These are phyloP conservation scores for Poronia punctata DNA, from an alignment of 495 filamentous ascomycete genomes.

Conservation along the genomic window DNA sequence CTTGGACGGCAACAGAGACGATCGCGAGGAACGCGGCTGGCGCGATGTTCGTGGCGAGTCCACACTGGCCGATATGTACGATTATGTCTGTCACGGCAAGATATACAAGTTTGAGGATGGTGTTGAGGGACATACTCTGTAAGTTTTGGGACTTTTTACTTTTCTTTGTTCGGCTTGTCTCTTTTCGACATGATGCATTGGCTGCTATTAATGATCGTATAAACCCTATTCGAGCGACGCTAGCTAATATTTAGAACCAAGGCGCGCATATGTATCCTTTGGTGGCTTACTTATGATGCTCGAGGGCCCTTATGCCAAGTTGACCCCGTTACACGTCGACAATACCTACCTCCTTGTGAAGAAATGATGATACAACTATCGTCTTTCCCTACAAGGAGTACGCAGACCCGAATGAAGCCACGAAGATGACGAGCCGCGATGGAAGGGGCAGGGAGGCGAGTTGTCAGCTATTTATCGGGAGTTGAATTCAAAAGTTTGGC, in stretches of 20 bases:
- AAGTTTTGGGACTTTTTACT: constrained; percentile 29
- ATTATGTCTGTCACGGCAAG: constrained; percentile 97
- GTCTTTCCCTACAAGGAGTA: constrained; percentile 1
- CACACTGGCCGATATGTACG: constrained; percentile 82
- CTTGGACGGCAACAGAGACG: constrained; percentile 72
- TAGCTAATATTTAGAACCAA: constrained; percentile 32
- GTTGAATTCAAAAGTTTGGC: not conserved
- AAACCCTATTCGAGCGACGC: not conserved
- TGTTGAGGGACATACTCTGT: constrained; percentile 74
- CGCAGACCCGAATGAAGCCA: not conserved
- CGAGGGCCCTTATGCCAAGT: constrained; percentile 91
- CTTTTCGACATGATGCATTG: not conserved
- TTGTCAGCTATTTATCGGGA: no score
- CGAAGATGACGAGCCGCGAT: constrained; percentile 1
- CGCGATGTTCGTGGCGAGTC: constrained; percentile 67
- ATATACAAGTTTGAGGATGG: constrained; percentile 95
- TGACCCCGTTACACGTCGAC: constrained; percentile 83
- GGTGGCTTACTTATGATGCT: constrained; percentile 84
- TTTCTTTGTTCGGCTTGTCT: not conserved
- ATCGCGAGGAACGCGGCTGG: constrained; percentile 59
- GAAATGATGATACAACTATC: constrained; percentile 51
- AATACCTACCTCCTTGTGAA: constrained; percentile 89
- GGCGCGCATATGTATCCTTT: constrained; percentile 88
- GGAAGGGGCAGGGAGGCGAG: constrained; percentile 11
- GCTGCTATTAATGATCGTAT: no score